phyloP scores from a whole-genome alignment of 805 yeast genomes.

The Lachancea sp. region DNA sequence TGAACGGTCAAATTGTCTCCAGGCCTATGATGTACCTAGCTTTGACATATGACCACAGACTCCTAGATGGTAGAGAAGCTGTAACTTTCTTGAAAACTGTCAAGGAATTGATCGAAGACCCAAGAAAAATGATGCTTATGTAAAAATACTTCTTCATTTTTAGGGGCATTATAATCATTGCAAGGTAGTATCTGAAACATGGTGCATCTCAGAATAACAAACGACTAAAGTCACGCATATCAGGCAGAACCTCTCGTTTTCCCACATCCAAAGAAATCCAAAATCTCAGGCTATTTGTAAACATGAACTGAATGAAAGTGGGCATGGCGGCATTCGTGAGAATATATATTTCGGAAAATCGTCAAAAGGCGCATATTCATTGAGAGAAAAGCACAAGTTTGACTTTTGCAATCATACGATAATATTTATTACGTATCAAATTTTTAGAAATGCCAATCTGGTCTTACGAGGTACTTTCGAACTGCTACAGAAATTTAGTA shows the following conservation, averaged over 20 bases:
- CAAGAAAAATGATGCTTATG: conserved; percentile 87
- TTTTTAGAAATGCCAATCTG: background rate
- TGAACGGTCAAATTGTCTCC: conserved; percentile 89
- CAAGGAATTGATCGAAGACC: conserved; percentile 96
- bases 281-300: no score
- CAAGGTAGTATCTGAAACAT: background rate
- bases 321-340: no score
- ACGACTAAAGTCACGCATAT: no score
- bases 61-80: conserved; percentile 97
- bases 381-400: background rate
- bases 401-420: background rate
- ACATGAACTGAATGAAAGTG: no score
- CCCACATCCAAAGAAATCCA: no score
- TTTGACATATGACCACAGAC: conserved; percentile 95
- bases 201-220: no score
- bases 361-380: conserved; percentile 8
- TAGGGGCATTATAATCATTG: background rate
- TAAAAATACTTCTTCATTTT: conserved; percentile 15
- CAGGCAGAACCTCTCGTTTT: no score
- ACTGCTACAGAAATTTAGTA: conserved; percentile 4
- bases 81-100: conserved; percentile 93
- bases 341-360: background rate
- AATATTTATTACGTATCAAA: background rate
- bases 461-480: no score
- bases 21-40: conserved; percentile 99